Percentiles rank a stretch among this genome's conserved stretches.
Conservation (phyloP, 1,284 basidiomycete species). For the Nidula niveotomentosa region DNA sequence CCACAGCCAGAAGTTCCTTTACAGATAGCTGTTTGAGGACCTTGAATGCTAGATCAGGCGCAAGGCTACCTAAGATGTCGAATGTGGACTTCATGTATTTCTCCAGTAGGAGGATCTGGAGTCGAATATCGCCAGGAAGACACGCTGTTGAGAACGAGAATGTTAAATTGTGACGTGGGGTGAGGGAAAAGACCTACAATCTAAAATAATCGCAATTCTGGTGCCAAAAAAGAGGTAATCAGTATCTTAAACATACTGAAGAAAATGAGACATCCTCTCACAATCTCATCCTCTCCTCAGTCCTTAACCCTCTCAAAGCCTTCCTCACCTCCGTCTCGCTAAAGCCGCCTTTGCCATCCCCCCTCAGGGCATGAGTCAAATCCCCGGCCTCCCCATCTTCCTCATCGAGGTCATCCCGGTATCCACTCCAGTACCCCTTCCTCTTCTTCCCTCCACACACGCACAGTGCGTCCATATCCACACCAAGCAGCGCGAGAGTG, state of each 20-base stretch:
- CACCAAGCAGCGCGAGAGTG: conserved; percentile 10
- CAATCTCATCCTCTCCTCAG: conserved; percentile 72
- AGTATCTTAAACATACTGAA: conserved; percentile 41
- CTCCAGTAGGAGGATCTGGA: conserved; percentile 78
- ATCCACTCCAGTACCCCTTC: conserved; percentile 66
- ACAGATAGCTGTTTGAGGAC: conserved; percentile 70
- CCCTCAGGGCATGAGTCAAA: conserved; percentile 47
- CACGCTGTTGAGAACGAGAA: conserved; percentile 39
- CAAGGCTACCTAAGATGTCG: conserved; percentile 77
- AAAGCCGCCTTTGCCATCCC: conserved; percentile 54
- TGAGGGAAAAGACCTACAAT: conserved; percentile 35
- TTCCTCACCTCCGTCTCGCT: conserved; percentile 68
- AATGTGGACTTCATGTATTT: conserved; percentile 80
- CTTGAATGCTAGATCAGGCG: conserved; percentile 63
- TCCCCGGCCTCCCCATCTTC: conserved; percentile 34
- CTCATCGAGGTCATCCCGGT: conserved; percentile 42
- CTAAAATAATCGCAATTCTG: conserved; percentile 48
- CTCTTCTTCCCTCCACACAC: conserved; percentile 58
- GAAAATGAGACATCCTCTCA: conserved; percentile 35
- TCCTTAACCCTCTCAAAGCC: conserved; percentile 57
- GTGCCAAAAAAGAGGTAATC: background rate
- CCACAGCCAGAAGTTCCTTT: conserved; percentile 61
- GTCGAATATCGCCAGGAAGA: conserved; percentile 75
- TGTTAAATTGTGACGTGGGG: no score
- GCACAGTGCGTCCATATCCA: conserved; percentile 45